Base-by-base conservation (phyloP, 345 rosid genomes). In the Geranium brycei region DNA sequence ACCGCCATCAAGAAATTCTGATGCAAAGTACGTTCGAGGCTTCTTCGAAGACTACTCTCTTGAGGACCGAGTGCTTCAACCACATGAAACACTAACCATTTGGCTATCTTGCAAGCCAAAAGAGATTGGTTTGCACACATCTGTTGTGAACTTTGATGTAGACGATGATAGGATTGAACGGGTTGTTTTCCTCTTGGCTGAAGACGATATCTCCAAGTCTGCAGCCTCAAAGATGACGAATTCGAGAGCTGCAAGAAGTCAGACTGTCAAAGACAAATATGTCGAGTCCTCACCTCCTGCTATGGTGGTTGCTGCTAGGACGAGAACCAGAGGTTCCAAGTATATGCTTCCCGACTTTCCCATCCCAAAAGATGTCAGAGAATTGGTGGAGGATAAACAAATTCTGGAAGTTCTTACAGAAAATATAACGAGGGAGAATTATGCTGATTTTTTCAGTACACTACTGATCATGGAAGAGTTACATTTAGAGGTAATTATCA, bases 41-140 rank as follows among this genome's bases (percentile, higher is more conserved):
- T 92, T 92, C 51, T 17, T 72, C 4, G 88, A 79, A 62, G 68
- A 68, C 0, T 77, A 66, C 59, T 56, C 62, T 15, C 61, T 92
- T 66, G 98, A 92, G 80, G 97, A 92, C 41, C 76, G 95, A 72
- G 83, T 85, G 80, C 70, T 92, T 61, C 88, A 82, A 65, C 88
- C 97, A 1, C 82, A 79, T 32, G 83, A 84, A 55, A 75, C 77
- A 2, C 71, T 89, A 28, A 83, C 80, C 4, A 65, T 92, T 59
- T 92, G 93, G 93, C 63, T 92, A 1, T 86, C 92, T 70, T 89
- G 93, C 74, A 89, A 84, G 65, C 88, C 97, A 0, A 69, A 66
- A 71, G 86, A 64, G 35, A 77, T 92, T 7, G 97, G 98, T 30
- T 70, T 86, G 84, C 80, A 86, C 72, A 86, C 87, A 0, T 70